Percentiles rank a stretch among this genome's conserved stretches.
phyloP scores from a whole-genome alignment of 2,329 filamentous ascomycete species.

The Podosphaera fusca region DNA sequence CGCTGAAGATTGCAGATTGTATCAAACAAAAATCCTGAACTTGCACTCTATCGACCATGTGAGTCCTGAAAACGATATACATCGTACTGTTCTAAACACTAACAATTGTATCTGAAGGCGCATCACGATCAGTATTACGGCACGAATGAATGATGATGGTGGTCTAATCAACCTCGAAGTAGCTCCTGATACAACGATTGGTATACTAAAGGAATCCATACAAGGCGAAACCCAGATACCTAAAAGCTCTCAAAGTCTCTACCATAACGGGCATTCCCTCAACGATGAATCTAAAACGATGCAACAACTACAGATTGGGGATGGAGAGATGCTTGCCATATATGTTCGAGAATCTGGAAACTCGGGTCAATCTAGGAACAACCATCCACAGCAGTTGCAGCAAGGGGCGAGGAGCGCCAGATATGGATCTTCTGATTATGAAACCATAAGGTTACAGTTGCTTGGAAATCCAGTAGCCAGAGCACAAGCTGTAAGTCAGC shows the following conservation, averaged over 20 bases:
- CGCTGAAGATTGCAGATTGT: too few species aligned
- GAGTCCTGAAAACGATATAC: too few species aligned
- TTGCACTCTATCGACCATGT: too few species aligned
- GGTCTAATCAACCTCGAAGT: constrained; percentile 67
- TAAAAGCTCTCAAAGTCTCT: constrained; percentile 54
- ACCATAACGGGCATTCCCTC: constrained; percentile 70
- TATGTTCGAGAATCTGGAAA: constrained; percentile 37
- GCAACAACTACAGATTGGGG: constrained; percentile 53
- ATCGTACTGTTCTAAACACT: neutral
- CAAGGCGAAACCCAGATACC: constrained; percentile 61
- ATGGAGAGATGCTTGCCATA: constrained; percentile 83
- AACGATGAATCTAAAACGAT: constrained; percentile 59
- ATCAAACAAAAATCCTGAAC: too few species aligned
- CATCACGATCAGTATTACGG: constrained; percentile 68
- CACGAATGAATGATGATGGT: constrained; percentile 35
- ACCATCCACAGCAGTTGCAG: constrained; percentile 16
- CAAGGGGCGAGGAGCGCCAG: constrained; percentile 15
- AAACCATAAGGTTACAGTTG: constrained; percentile 62
- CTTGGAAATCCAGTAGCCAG: constrained; percentile 55
- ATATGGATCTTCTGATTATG: constrained; percentile 36
- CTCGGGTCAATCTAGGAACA: constrained; percentile 21
- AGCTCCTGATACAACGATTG: constrained; percentile 58
- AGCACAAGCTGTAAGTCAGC: constrained; percentile 43
- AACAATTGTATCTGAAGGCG: constrained; percentile 31
- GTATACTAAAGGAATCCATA: constrained; percentile 69